Evolutionary conservation across 2,329 filamentous ascomycete species (phyloP), one percentile per base, ranked within the genome.

Genomic region (Colletotrichum agaves): DNA sequence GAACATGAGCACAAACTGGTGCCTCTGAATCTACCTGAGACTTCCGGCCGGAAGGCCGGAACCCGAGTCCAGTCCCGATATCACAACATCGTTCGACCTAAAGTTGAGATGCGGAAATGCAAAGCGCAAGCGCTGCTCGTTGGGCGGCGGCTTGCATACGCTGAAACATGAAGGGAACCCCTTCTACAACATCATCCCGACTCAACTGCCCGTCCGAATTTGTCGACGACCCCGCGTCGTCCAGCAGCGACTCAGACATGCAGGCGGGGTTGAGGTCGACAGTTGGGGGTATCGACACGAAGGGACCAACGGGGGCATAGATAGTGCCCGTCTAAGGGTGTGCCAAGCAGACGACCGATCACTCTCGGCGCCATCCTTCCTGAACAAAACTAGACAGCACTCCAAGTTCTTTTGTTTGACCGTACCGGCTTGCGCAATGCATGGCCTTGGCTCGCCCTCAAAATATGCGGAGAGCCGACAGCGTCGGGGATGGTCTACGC

Each of bases 121-220:
- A 27, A 52, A 55, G 44, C 44, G 41, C 35, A 53, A 12, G 23
- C 37, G 35, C 62, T 61, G n/a, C 62, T 44, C 31, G 53, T 47
- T 59, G 44, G 64, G 13, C 60, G 46, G 61, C 53, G 62, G 33
- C 61, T 53, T 67, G 64, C 64, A 64, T 63, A 27, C n/a, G 37
- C 64, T 64, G 64, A 67, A 67, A 67, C 64, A 23, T 52, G 37
- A 31, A 67, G 39, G 46, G 46, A 58, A 39, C 31, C 37, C 43
- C 63, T 53, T 60, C 46, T 43, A 50, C 53, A 27, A 39, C 46
- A 47, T 21, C 39, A 44, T 37, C 46, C 35, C 61, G 53, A 58
- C 46, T 59, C 39, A 61, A 61, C 23, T 23, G 31, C 12, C 46
- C 53, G 17, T 21, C 33, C 21, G 33, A 39, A 37, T 33, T 33